Base-by-base conservation (phyloP, 2,329 filamentous ascomycete species). In the Aspergillus jensenii region DNA sequence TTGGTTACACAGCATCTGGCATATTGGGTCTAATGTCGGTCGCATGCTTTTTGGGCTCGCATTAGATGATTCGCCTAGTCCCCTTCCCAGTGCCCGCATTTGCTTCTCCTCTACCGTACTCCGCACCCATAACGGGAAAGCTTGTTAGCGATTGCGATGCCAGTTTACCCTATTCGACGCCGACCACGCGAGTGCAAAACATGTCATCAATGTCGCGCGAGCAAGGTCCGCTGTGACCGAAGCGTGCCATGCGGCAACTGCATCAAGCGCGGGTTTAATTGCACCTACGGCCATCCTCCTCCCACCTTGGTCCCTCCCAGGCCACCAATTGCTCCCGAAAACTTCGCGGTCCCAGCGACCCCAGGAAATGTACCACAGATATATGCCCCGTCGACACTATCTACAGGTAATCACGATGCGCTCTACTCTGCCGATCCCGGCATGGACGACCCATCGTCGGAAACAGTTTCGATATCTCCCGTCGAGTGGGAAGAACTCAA, bases 181-280 rank as follows among this genome's bases (percentile, higher is more conserved):
- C 63, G 71, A 52, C 71, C 71, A 52, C 71, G 71, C 58, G 69
- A 73, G 62, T 73, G 71, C 62, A 80, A 81, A 62, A 81, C 81
- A 4, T 82, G 81, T 62, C 72, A 77, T 51, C 69, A 76, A 15
- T 83, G 81, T 58, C 79, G 79, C 45, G 74, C 76, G 21, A 77
- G 79, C 50, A 83, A 83, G 71, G 81, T 81, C 65, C 74, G 79
- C 60, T 77, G 75, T 63, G 74, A 77, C 66, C 74, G 75, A 63
- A 72, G 74, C 45, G 60, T 73, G 11, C 75, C 75, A 43, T 77
- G 75, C 53, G 65, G 71, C 55, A 76, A 76, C 62, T 77, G 75
- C 62, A 67, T 74, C 56, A 77, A 76, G 61, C 71, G 75, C 58
- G 74, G 74, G 51, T 74, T 74, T 59, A 71, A 65, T 59, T 76